phyloP scores from a whole-genome alignment of 768 basidiomycete species.

The Xerocomellus dryophilus region DNA sequence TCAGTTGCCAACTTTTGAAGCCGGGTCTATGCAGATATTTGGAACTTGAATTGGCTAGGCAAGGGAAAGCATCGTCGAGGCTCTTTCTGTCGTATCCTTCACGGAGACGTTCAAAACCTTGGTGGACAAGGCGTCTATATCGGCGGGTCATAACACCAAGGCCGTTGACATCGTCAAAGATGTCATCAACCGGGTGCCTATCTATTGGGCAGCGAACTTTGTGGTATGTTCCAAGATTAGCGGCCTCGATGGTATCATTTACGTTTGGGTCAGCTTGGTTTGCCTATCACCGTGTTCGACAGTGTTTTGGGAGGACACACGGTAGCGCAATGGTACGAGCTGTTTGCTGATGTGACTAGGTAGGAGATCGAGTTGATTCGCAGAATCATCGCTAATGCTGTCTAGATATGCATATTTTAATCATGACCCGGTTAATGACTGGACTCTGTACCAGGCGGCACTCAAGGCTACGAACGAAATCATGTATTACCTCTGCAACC shows the following conservation, averaged over 20 bases:
- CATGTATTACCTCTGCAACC: slow-evolving; percentile 21
- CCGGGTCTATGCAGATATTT: neutral
- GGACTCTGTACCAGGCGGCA: slow-evolving; percentile 32
- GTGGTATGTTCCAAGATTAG: slow-evolving; percentile 42
- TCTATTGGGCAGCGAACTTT: slow-evolving; percentile 57
- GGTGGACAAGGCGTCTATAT: slow-evolving; percentile 14
- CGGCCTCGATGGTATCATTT: neutral
- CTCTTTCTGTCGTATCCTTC: slow-evolving; percentile 9
- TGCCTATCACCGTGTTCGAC: slow-evolving; percentile 36
- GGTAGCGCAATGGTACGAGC: slow-evolving; percentile 43
- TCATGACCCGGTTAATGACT: slow-evolving; percentile 29
- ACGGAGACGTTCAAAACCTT: slow-evolving; percentile 3
- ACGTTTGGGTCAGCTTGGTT: slow-evolving; percentile 13
- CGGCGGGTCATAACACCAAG: slow-evolving; percentile 1
- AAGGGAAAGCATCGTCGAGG: slow-evolving; percentile 12
- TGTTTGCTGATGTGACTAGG: slow-evolving; percentile 46
- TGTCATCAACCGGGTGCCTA: slow-evolving; percentile 60
- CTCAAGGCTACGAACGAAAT: slow-evolving; percentile 27
- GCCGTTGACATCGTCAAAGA: slow-evolving; percentile 62
- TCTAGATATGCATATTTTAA: slow-evolving; percentile 39
- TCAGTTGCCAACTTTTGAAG: neutral
- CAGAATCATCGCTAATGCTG: neutral
- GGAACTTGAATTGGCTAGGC: slow-evolving; percentile 3
- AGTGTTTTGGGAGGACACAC: slow-evolving; percentile 39
- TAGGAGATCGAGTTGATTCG: slow-evolving; percentile 9